phyloP scores from a whole-genome alignment of 257 asterid genomes.

The Primulina tabacum region DNA sequence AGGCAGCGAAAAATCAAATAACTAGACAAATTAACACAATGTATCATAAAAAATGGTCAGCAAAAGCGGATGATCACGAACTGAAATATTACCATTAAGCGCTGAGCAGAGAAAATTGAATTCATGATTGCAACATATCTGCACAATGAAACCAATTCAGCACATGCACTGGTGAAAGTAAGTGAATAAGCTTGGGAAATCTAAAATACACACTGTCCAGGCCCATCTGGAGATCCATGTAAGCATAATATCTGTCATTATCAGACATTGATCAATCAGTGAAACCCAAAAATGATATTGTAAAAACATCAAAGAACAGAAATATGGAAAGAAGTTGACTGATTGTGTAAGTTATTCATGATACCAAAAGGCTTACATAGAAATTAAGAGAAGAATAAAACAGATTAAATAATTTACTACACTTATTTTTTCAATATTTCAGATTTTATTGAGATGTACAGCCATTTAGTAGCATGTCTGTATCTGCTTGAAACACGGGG shows the following conservation, averaged over 20 bases:
- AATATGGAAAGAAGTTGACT: neutral
- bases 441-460: neutral
- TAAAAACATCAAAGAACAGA: constrained; percentile 11
- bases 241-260: constrained; percentile 79
- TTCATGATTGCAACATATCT: constrained; percentile 96
- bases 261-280: constrained; percentile 27
- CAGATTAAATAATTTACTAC: neutral
- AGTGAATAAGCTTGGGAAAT: constrained; percentile 10
- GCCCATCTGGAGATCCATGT: constrained; percentile 97
- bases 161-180: constrained; percentile 10
- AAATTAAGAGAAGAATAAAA: neutral
- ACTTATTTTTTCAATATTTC: neutral
- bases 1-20: neutral
- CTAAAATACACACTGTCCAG: constrained; percentile 73
- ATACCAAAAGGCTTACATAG: neutral
- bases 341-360: constrained; percentile 6
- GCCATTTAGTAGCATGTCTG: neutral
- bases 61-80: neutral
- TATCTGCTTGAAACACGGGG: neutral
- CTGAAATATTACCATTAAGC: constrained; percentile 58
- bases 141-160: constrained; percentile 34
- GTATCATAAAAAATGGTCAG: neutral
- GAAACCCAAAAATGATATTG: constrained; percentile 22
- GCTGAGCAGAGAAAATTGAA: constrained; percentile 94
- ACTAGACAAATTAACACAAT: neutral